Evolutionary conservation across 768 basidiomycete genomes (phyloP), one percentile per base, ranked within the genome.

Genomic region (Psilocybe sp.): DNA sequence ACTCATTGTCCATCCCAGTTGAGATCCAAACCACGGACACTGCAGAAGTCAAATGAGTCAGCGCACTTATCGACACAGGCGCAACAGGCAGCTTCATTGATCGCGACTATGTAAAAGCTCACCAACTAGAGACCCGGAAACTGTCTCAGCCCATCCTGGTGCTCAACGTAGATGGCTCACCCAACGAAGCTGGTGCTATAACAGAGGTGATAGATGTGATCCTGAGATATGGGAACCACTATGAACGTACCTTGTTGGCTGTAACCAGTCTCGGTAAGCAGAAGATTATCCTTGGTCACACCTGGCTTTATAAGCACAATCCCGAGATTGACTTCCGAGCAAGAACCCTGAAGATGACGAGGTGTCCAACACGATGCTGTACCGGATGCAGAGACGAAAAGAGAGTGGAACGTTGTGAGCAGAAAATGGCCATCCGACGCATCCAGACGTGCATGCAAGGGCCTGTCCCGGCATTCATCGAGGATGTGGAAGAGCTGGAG

Each of bases 301-400:
- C 57, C 15, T 69, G 65, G 64, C 57, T 67, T 4, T 15, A 18
- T 11, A 19, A 60, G 18, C 61, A 64, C 41, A 64, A 64, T 39
- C 63, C 61, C 5, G 56, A 61, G 18, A 54, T 64, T 13, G 36
- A 61, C 39, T 64, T 54, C 56, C 43, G 46, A 28, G 56, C 57
- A 19, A 51, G 52, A 5, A 52, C 57, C 14, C 50, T 64, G 14
- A 49, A 45, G 10, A 44, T 63, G 44, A 48, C 55, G 1, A 31
- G 59, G 19, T 58, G 60, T 36, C 57, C 59, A 8, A 16, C 51
- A 12, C 18, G 35, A 10, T 59, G 61, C 40, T 16, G 18, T 28
- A 53, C 41, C 12, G 47, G 47, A 7, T 51, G 50, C 20, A n/a
- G 41, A 8, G 43, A 44, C n/a, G 33, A 45, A 19, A 8, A 23